These are phyloP conservation scores for Aspergillus arachidicola DNA, from an alignment of 2,329 filamentous ascomycete species.

Conservation along the genomic window DNA sequence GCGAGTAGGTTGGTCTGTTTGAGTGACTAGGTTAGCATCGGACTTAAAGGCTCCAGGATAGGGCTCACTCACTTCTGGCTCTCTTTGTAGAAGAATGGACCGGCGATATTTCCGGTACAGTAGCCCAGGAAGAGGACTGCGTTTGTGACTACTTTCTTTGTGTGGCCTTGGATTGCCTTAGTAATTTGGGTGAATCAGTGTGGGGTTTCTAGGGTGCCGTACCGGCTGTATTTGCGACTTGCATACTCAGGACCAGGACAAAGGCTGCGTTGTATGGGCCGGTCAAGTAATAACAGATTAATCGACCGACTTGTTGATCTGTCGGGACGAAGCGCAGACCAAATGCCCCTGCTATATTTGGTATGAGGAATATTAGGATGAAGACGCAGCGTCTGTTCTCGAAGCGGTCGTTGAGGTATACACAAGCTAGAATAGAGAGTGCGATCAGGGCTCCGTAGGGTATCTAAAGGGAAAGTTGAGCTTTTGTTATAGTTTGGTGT, in stretches of 20 bases:
- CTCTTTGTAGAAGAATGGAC: constrained; percentile 64
- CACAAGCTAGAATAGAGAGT: constrained; percentile 53
- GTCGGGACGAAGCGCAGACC: constrained; percentile 58
- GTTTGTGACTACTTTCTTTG: constrained; percentile 67
- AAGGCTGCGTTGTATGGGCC: constrained; percentile 59
- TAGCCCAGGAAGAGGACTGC: constrained; percentile 63
- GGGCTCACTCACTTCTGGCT: constrained; percentile 45
- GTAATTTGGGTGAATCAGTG: neutral
- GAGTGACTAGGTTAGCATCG: neutral
- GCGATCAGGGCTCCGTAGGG: constrained; percentile 55
- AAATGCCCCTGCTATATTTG: constrained; percentile 61
- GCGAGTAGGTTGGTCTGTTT: constrained; percentile 46
- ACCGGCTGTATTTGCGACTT: constrained; percentile 49
- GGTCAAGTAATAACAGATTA: constrained; percentile 62
- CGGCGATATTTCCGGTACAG: constrained; percentile 63
- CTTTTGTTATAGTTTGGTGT: neutral
- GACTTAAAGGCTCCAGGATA: neutral
- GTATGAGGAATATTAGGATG: constrained; percentile 59
- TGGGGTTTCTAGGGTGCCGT: neutral
- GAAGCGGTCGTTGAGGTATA: constrained; percentile 52
- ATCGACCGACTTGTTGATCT: constrained; percentile 54
- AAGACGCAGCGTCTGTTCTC: constrained; percentile 56
- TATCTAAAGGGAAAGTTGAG: constrained; percentile 32
- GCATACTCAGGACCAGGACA: constrained; percentile 52
- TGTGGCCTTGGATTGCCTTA: constrained; percentile 51